These are phyloP conservation scores for Neopestalotiopsis sp. DNA, from an alignment of 2,329 filamentous ascomycete genomes.

Conservation along the genomic window DNA sequence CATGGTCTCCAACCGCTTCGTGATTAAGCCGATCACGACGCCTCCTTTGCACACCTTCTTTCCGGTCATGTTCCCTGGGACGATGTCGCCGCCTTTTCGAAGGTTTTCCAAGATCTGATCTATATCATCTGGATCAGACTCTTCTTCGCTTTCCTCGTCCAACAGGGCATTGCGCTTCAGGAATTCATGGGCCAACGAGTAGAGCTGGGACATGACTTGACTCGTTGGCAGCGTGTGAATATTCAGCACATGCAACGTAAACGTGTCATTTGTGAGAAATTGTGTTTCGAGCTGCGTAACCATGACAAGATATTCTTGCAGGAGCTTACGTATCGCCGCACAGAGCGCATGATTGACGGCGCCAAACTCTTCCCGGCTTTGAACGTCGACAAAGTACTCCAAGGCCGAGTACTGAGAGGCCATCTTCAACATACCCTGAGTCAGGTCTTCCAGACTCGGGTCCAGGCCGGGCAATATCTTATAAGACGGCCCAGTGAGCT, in stretches of 20 bases:
- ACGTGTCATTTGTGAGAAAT: constrained; percentile 83
- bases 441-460: constrained; percentile 87
- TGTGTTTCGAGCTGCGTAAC: constrained; percentile 94
- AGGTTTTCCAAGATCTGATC: constrained; percentile 93
- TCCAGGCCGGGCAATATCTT: constrained; percentile 83
- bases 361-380: constrained; percentile 91
- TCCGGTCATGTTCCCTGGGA: constrained; percentile 76
- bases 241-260: constrained; percentile 92
- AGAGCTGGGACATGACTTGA: constrained; percentile 90
- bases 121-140: constrained; percentile 80
- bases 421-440: constrained; percentile 88
- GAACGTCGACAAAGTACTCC: constrained; percentile 91
- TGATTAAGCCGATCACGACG: constrained; percentile 87
- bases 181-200: constrained; percentile 85
- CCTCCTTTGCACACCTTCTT: constrained; percentile 98
- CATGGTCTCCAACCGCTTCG: constrained; percentile 83
- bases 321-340: constrained; percentile 86
- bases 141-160: constrained; percentile 76
- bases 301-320: constrained; percentile 93
- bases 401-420: constrained; percentile 92
- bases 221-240: constrained; percentile 88
- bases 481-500: constrained; percentile 81
- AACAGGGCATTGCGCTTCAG: constrained; percentile 86
- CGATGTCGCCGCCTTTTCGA: constrained; percentile 82
- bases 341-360: constrained; percentile 95